Conservation (phyloP, 1,284 basidiomycete genomes). For the Phellinidium pouzarii region DNA sequence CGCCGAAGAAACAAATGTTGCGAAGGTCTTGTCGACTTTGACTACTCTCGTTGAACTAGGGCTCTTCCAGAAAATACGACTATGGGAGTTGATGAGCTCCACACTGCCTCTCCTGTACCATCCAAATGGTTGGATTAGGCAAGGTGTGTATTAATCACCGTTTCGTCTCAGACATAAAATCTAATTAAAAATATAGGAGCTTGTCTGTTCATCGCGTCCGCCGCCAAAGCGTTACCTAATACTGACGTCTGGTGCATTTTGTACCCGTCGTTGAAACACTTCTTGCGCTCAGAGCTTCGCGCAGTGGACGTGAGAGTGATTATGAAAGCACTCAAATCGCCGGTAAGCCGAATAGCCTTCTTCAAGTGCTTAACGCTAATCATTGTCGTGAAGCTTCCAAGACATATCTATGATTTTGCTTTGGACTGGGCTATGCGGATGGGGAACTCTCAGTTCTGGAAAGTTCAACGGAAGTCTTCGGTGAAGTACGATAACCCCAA, state of each 20-base stretch:
- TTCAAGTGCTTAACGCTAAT: not conserved
- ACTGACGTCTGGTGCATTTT: conserved; percentile 96
- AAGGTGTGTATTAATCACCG: conserved; percentile 46
- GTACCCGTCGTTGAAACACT: conserved; percentile 84
- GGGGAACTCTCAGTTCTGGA: conserved; percentile 75
- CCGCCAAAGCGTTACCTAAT: conserved; percentile 68
- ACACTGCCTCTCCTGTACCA: conserved; percentile 90
- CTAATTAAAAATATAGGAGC: conserved; percentile 47
- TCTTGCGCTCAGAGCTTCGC: conserved; percentile 81
- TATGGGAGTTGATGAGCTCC: conserved; percentile 89
- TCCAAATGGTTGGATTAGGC: conserved; percentile 94
- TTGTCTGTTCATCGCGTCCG: conserved; percentile 80
- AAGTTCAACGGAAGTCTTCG: conserved; percentile 39
- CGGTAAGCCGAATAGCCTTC: conserved; percentile 44
- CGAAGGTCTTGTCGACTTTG: conserved; percentile 79
- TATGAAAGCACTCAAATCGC: conserved; percentile 67
- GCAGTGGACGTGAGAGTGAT: conserved; percentile 71
- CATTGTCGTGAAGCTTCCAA: conserved; percentile 48
- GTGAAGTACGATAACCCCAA: conserved; percentile 58
- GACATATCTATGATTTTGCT: conserved; percentile 80
- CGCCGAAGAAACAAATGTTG: conserved; percentile 90
- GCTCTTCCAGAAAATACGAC: conserved; percentile 84
- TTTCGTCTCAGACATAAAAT: not conserved
- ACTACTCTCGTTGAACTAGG: conserved; percentile 83
- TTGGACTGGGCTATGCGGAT: conserved; percentile 83